Evolutionary conservation across 2,329 filamentous ascomycete species (phyloP), one percentile per base, ranked within the genome.

Genomic region (Colletotrichum lentis): DNA sequence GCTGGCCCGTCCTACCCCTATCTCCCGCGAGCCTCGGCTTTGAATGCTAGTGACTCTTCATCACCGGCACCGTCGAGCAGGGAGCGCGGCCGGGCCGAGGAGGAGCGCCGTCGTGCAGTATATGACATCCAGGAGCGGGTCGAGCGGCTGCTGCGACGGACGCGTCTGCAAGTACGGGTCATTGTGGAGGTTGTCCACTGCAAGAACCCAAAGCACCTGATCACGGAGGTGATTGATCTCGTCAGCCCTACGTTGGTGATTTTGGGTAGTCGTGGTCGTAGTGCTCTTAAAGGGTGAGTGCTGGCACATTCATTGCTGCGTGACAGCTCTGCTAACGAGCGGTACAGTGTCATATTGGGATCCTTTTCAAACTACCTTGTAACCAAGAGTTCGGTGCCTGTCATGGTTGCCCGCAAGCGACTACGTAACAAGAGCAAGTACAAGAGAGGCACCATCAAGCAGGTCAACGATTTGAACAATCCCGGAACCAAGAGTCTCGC

Each of bases 331-430:
- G 67, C 78, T 81, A 76, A 83, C 76, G n/a, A 35, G 6, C 41
- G 22, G 8, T 41, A 55, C 73, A 96, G 94, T 76, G 95, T 97
- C 24, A 90, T 99, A 69, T 86, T 99, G 37, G 96, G 96, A 31
- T 97, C 94, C 0, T 98, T 99, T 79, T 97, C 93, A 69, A 98
- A 98, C 77, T 99, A 99, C 76, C 85, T 99, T 8, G 94, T 99
- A 39, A 97, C 94, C 44, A 98, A 98, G 81, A 97, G 93, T 71
- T 97, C 93, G 2, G 94, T 97, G 18, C 96, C 96, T 0, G 96
- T 99, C 69, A 99, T 99, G 96, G 96, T 98, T 43, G 96, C 96
- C 8, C 86, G 96, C 67, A 97, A 97, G 83, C 91, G 92, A 66
- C 84, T 97, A 50, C 86, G 92, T 56, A 97, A 97, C 79, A 92